These are phyloP conservation scores for Arthrobotrys musiformis DNA, from an alignment of 2,329 filamentous ascomycete species.

Conservation along the genomic window DNA sequence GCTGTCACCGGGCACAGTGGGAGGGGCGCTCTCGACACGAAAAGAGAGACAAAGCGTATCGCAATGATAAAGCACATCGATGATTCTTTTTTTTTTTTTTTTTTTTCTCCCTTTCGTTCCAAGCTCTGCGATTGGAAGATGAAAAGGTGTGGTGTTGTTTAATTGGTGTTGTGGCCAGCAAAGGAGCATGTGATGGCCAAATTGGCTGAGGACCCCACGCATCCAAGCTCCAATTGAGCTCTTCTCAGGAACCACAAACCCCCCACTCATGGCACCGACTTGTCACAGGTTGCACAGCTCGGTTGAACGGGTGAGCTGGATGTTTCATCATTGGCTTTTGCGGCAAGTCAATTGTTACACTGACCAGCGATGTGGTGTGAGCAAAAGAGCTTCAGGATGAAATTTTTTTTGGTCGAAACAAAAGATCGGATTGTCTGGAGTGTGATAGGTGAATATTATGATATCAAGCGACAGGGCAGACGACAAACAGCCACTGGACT, in stretches of 20 bases:
- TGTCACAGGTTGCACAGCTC: conserved; percentile 8
- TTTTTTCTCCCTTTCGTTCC: not conserved
- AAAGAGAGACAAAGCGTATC: conserved; percentile 40
- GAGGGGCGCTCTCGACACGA: conserved; percentile 36
- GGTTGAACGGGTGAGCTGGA: conserved; percentile 3
- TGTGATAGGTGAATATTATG: conserved; percentile 2
- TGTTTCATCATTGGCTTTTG: not conserved
- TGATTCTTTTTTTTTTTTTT: not conserved
- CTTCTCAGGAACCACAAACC: conserved; percentile 20
- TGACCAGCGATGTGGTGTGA: not conserved
- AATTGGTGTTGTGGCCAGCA: conserved; percentile 34
- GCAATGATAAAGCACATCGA: conserved; percentile 10
- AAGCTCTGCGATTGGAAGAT: not conserved
- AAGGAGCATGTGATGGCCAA: conserved; percentile 32
- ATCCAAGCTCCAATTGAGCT: conserved; percentile 28
- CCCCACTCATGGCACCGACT: conserved; percentile 34
- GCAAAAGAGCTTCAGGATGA: not conserved
- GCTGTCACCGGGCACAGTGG: conserved; percentile 19
- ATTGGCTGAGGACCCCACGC: conserved; percentile 32
- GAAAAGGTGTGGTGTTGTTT: conserved; percentile 31
- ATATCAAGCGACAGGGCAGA: conserved; percentile 29
- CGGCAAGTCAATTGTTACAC: conserved; percentile 7
- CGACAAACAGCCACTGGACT: conserved; percentile 38
- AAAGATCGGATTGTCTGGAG: conserved; percentile 29
- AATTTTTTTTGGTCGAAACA: conserved; percentile 21